Conservation (phyloP, 75 land plant species). For the Adiantum capillusveneris region DNA sequence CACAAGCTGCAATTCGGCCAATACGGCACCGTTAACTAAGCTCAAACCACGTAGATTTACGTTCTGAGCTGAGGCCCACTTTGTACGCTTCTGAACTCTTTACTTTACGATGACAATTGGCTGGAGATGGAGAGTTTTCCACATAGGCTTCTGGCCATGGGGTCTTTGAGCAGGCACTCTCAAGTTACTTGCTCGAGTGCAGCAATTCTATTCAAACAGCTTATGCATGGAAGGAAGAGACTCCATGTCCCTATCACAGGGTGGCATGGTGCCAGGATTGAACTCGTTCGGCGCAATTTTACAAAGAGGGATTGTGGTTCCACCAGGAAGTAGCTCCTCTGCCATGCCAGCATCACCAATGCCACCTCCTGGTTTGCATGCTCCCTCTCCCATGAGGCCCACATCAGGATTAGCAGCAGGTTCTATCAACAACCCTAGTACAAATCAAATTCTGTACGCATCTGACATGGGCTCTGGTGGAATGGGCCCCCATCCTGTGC, state of each 20-base stretch:
- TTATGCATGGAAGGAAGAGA: constrained; percentile 66
- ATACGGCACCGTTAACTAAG: too few species aligned
- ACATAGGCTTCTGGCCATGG: too few species aligned
- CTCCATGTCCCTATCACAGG: constrained; percentile 28
- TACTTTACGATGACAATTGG: too few species aligned
- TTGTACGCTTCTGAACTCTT: too few species aligned
- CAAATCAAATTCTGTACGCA: constrained; percentile 14
- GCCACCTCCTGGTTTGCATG: constrained; percentile 16
- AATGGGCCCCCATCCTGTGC: constrained; percentile 19
- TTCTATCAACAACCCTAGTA: constrained; percentile 15
- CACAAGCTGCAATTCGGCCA: too few species aligned
- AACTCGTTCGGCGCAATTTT: constrained; percentile 8
- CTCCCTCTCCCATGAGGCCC: constrained; percentile 22
- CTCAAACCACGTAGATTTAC: too few species aligned
- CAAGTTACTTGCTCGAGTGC: not conserved
- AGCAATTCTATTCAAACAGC: not conserved
- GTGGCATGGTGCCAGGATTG: constrained; percentile 25
- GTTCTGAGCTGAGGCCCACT: too few species aligned
- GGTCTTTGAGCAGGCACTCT: too few species aligned
- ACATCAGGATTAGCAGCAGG: constrained; percentile 9
- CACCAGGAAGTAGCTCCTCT: too few species aligned
- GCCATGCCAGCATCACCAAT: too few species aligned
- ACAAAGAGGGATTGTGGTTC: constrained; percentile 7
- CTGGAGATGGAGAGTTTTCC: too few species aligned
- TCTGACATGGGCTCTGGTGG: constrained; percentile 17